Evolutionary conservation across 495 filamentous ascomycete species (phyloP).

Genomic region (Parathielavia appendiculata): DNA sequence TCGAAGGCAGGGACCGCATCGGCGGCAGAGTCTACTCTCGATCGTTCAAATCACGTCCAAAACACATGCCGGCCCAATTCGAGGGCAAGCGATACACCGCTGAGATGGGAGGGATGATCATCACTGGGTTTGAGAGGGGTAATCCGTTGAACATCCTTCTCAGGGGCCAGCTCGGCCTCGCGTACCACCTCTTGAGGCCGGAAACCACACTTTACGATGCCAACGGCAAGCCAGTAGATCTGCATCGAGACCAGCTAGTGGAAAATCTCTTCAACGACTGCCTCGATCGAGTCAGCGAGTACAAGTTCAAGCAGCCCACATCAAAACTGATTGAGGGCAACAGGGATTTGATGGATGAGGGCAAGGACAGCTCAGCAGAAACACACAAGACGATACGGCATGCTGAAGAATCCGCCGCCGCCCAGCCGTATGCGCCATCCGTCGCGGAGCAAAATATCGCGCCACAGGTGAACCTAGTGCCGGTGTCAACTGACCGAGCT

Average conservation of each 20-base stretch:
- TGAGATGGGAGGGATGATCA: conserved; percentile 95
- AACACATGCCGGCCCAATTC: conserved; percentile 27
- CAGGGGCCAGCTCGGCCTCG: conserved; percentile 82
- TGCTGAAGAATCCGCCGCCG: conserved; percentile 55
- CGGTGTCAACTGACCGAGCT: conserved; percentile 53
- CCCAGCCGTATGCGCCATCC: conserved; percentile 43
- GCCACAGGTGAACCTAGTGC: conserved; percentile 49
- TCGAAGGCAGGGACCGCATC: conserved; percentile 82
- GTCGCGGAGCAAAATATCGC: conserved; percentile 46
- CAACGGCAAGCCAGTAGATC: conserved; percentile 74
- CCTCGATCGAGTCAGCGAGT: conserved; percentile 81
- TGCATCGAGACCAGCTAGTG: conserved; percentile 71
- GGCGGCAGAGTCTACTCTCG: conserved; percentile 96
- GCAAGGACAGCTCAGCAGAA: conserved; percentile 67
- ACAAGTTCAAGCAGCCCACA: conserved; percentile 67
- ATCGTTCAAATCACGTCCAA: conserved; percentile 51
- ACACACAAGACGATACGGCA: conserved; percentile 66
- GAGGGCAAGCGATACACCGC: conserved; percentile 68
- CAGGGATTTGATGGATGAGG: conserved; percentile 73
- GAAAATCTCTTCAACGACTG: conserved; percentile 92
- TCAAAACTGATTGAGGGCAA: conserved; percentile 77
- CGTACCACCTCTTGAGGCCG: conserved; percentile 76
- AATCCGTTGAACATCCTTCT: conserved; percentile 90
- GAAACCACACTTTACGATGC: conserved; percentile 87
- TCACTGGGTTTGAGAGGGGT: conserved; percentile 91